phyloP scores from a whole-genome alignment of 2,329 filamentous ascomycete species.

The Stromatinia cepivora region DNA sequence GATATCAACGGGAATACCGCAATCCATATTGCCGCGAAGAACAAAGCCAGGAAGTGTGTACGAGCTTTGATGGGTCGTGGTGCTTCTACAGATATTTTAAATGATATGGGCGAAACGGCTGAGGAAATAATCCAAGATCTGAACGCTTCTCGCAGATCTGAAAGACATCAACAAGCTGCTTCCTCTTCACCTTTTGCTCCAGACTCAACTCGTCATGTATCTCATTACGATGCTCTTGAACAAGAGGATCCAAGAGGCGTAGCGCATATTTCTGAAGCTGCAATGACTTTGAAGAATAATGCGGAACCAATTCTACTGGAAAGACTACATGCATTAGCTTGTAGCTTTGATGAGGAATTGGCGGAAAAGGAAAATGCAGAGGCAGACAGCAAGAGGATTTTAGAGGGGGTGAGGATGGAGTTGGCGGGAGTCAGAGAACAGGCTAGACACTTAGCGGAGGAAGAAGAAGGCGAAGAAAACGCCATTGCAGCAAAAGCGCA shows the following conservation, averaged over 20 bases:
- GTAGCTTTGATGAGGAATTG: conserved; percentile 73
- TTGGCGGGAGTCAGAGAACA: conserved; percentile 60
- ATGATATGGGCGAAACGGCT: conserved; percentile 77
- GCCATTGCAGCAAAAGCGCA: conserved; percentile 31
- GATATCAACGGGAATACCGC: conserved; percentile 91
- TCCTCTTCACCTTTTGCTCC: conserved; percentile 73
- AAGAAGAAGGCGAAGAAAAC: conserved; percentile 31
- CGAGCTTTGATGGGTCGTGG: conserved; percentile 77
- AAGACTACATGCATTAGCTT: conserved; percentile 69
- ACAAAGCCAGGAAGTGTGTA: conserved; percentile 86
- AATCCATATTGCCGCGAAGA: conserved; percentile 70
- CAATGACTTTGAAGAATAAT: conserved; percentile 67
- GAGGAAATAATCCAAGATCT: conserved; percentile 78
- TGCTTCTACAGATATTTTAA: conserved; percentile 79
- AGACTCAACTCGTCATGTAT: conserved; percentile 56
- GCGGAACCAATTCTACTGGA: conserved; percentile 69
- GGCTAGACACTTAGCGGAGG: conserved; percentile 52
- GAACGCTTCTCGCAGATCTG: conserved; percentile 59
- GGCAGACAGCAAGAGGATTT: conserved; percentile 64
- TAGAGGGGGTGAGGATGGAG: conserved; percentile 68
- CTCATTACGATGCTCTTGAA: conserved; percentile 48
- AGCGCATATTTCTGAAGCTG: conserved; percentile 60
- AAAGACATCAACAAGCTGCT: conserved; percentile 57
- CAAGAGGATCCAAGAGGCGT: conserved; percentile 26
- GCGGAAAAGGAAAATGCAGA: conserved; percentile 71